Evolutionary conservation across 768 basidiomycete genomes (phyloP), one percentile per base, ranked within the genome.

Genomic region (Tricholomella constricta): DNA sequence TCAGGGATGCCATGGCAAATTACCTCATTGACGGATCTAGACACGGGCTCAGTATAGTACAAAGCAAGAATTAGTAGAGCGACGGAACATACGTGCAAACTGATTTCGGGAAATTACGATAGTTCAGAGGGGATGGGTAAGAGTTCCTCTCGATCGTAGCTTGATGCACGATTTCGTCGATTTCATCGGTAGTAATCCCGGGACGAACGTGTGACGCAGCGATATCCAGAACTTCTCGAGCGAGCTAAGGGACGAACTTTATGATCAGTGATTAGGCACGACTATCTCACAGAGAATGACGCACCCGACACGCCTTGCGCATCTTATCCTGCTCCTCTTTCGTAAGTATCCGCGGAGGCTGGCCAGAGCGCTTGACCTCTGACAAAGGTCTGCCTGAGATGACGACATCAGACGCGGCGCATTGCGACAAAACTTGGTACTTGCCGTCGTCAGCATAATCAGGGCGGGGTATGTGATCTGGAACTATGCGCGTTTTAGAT

Each of bases 1-100:
- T 96, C 93, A 32, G 95, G 94, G 56, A 96, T 95, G 51, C 96
- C 97, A 69, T 99, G 97, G 69, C 97, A 98, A 62, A 99, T 95
- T 45, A 83, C 89, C 70, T 98, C 96, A 69, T 99, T 99, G 20
- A 98, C 72, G 36, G 93, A 94, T 19, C 91, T 91, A 60, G 40
- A 41, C 49, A 47, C 44, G 35, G 19, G 31, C 27, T 46, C 42
- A 43, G 51, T 20, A 47, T 14, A 34, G 23, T 9, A 32, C 34
- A 25, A 26, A 31, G 11, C 47, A 42, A 44, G 25, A 45, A 37
- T 17, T 41, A 17, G 42, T 23, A 38, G 12, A 37, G 10, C 19
- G 46, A 48, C 19, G 51, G n/a, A 43, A 80, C 92, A 61, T 75
- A 93, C 86, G 89, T 94, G 89, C 97, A 99, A 32, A 96, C 83